Base-by-base conservation (phyloP, 2,329 filamentous ascomycete genomes). In the Colletotrichum orbiculare region DNA sequence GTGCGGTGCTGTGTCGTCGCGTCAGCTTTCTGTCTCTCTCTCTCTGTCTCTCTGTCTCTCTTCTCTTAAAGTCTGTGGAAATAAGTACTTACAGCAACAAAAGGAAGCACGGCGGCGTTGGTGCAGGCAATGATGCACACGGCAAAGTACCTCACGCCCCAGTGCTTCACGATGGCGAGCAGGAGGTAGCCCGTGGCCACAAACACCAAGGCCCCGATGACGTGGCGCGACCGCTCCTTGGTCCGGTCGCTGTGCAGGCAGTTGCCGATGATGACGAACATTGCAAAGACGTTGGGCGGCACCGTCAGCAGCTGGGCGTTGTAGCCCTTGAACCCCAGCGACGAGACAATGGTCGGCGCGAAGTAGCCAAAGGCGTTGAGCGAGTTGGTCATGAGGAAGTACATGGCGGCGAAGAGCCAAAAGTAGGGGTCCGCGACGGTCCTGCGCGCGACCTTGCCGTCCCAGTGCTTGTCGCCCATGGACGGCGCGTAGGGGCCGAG, bases 281-380 rank as follows among this genome's bases (percentile, higher is more conserved):
- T 72, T 10, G 75, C 74, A 54, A 77, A 73, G 34, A 77, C 75
- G 33, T 78, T 78, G 2, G 76, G 76, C 3, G 76, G 76, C 1
- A 78, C 75, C 2, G 75, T 78, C 17, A 78, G 67, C 4, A 78
- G 68, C 61, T 78, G 76, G 3, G 75, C 77, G n/a, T 71, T 57
- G 54, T 76, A 67, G 1, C 72, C 73, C 25, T 68, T 65, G 64
- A 77, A 78, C 13, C 76, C 76, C 10, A 78, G 74, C 2, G 73
- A 71, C 15, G 75, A 69, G 25, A 78, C 71, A 34, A 78, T 78
- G 1, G 76, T 74, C 2, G 76, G 76, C 0, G 73, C 71, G 39
- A 77, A 78, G 67, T 78, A 77, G 2, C 71, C 72, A 7, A 77
- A 72, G 2, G 76, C 73, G 67, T 76, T 76, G 64, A 75, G 73